These are phyloP conservation scores for Wallacemonas sp. DNA, from an alignment of 208 protist genomes.

Conservation along the genomic window DNA sequence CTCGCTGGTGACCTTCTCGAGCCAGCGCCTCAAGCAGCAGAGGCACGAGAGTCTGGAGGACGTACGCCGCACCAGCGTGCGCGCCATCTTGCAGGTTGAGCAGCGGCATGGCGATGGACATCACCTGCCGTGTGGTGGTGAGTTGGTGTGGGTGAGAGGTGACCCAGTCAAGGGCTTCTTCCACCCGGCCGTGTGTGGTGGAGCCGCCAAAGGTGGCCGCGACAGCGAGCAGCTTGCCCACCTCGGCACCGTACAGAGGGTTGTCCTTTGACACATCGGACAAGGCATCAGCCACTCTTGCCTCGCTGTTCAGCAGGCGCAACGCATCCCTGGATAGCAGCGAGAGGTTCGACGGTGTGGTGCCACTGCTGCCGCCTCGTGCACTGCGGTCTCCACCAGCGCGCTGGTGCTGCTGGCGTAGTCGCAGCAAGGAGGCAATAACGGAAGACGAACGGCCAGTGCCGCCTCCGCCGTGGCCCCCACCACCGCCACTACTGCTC, in stretches of 20 bases:
- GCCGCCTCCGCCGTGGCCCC: background rate
- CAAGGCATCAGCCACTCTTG: constrained; percentile 42
- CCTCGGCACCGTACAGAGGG: constrained; percentile 51
- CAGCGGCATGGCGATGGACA: constrained; percentile 75
- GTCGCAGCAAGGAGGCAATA: constrained; percentile 25
- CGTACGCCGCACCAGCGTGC: constrained; percentile 40
- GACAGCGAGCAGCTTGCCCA: constrained; percentile 69
- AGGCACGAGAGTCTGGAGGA: constrained; percentile 43
- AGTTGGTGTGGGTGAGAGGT: constrained; percentile 26
- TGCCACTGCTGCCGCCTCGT: background rate
- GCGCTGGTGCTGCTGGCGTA: constrained; percentile 39
- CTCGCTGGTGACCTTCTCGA: constrained; percentile 4
- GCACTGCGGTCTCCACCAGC: background rate
- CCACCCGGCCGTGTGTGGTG: constrained; percentile 50
- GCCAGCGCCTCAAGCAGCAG: constrained; percentile 35
- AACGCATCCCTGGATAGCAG: constrained; percentile 43
- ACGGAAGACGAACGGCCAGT: background rate
- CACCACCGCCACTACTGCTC: background rate
- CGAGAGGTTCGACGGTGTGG: background rate
- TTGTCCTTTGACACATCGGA: constrained; percentile 53
- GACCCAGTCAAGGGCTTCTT: constrained; percentile 64
- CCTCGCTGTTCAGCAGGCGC: constrained; percentile 52
- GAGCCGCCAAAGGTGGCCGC: constrained; percentile 65
- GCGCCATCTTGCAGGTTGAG: constrained; percentile 61
- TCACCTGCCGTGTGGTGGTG: constrained; percentile 60